Evolutionary conservation across 306 rosid species (phyloP), one percentile per base, ranked within the genome.

Genomic region (Bauhinia variegata): DNA sequence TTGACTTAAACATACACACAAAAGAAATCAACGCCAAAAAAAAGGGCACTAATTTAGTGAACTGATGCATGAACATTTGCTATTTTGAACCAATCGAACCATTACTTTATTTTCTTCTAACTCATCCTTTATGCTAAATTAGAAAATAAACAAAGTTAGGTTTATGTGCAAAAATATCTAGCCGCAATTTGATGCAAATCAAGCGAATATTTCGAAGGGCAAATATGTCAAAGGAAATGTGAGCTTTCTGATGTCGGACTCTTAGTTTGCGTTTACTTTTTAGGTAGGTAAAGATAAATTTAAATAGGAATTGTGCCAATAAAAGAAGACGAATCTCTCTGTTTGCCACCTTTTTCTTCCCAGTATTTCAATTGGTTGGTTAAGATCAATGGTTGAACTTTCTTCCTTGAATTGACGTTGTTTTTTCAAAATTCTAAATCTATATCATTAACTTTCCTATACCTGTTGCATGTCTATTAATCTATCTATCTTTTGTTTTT

Each of bases 261-360:
- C 75, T 42, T 63, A 8, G 54, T 23, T 28, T 61, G 32, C 16
- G 60, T 60, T 62, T 34, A 53, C 49, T 41, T 44, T 50, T 44
- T 69, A 13, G 75, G 60, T 57, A 51, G 49, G 49, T 13, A 59
- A n/a, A n/a, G n/a, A n/a, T n/a, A n/a, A 52, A 53, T 60, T 52
- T 5, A 49, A 23, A 49, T 16, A 38, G 57, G 18, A 34, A 60
- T 23, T 52, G 5, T 71, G 51, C 74, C 59, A 64, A n/a, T 32
- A 42, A 36, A 36, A 23, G 28, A 23, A 23, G 28, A 23, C 1
- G 23, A 38, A 4, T 56, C 8, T 69, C 13, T 41, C 33, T n/a
- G n/a, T n/a, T n/a, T n/a, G n/a, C n/a, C n/a, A n/a, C n/a, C n/a
- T 50, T 66, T 36, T 55, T 15, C 11, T 50, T 16, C 28, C 28